phyloP scores from a whole-genome alignment of 2,329 filamentous ascomycete genomes.

The Cordyceps cateniannulata region DNA sequence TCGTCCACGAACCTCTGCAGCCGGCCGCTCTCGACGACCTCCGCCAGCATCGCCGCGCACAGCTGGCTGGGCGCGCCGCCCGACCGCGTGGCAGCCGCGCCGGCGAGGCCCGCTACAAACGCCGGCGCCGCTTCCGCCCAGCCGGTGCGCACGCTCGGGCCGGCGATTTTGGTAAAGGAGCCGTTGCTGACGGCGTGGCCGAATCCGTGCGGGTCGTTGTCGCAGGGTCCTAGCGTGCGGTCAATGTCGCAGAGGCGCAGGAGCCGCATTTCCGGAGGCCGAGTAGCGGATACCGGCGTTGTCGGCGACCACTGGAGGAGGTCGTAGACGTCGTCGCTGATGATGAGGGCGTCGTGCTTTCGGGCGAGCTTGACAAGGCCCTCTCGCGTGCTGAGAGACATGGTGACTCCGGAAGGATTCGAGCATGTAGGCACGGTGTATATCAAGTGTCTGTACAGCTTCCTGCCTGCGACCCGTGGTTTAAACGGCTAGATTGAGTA shows the following conservation, averaged over 20 bases:
- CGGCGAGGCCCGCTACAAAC: slow-evolving; percentile 43
- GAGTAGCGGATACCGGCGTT: slow-evolving; percentile 23
- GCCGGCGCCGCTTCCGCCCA: slow-evolving; percentile 70
- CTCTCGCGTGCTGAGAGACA: slow-evolving; percentile 63
- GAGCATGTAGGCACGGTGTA: slow-evolving; percentile 85
- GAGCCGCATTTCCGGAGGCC: slow-evolving; percentile 43
- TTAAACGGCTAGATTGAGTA: slow-evolving; percentile 43
- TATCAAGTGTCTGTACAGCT: slow-evolving; percentile 80
- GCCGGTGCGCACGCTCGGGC: slow-evolving; percentile 76
- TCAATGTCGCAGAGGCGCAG: slow-evolving; percentile 81
- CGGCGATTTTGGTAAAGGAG: slow-evolving; percentile 81
- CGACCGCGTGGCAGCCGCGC: slow-evolving; percentile 46
- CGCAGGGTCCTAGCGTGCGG: slow-evolving; percentile 50
- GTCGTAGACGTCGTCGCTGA: slow-evolving; percentile 92
- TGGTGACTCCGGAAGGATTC: slow-evolving; percentile 81
- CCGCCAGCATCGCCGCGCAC: slow-evolving; percentile 43
- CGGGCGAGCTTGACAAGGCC: slow-evolving; percentile 71
- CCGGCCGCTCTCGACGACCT: slow-evolving; percentile 38
- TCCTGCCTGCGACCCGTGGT: slow-evolving; percentile 50
- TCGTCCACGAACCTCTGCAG: slow-evolving; percentile 37
- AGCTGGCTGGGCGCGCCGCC: slow-evolving; percentile 54
- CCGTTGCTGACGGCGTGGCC: slow-evolving; percentile 81
- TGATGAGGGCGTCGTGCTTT: slow-evolving; percentile 71
- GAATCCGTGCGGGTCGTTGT: slow-evolving; percentile 47
- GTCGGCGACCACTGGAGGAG: slow-evolving; percentile 70